Percentiles rank a stretch among this genome's conserved stretches.
These are phyloP conservation scores for Rosa hybrid DNA, from an alignment of 331 rosid genomes.

Conservation along the genomic window DNA sequence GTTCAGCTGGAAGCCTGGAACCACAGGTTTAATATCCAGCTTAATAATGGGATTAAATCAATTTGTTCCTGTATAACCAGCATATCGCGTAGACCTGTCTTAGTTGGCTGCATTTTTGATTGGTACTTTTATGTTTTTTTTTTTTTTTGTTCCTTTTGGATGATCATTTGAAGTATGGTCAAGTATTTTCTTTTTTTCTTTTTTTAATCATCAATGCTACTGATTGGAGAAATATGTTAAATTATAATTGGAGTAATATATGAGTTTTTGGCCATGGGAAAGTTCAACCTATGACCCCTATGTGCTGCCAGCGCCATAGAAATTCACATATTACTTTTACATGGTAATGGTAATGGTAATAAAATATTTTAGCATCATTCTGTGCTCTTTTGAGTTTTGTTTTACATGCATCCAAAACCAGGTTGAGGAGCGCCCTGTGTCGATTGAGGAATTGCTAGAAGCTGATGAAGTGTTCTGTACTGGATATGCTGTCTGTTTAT, in stretches of 20 bases:
- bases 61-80: neutral
- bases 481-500: conserved; percentile 14
- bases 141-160: neutral
- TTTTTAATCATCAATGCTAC: neutral
- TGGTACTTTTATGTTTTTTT: neutral
- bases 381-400: neutral
- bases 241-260: neutral
- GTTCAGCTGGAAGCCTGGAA: conserved; percentile 6
- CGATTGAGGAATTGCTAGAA: conserved; percentile 13
- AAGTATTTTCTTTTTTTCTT: neutral
- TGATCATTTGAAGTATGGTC: neutral
- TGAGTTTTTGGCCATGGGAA: neutral
- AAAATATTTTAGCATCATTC: neutral
- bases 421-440: conserved; percentile 22
- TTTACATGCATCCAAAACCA: neutral
- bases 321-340: neutral
- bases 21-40: neutral
- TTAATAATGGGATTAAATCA: neutral
- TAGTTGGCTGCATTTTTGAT: neutral
- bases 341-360: neutral
- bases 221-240: neutral
- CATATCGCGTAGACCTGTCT: neutral
- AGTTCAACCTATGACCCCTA: neutral
- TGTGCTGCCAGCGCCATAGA: neutral
- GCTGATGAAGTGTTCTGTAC: conserved; percentile 26